A percentile compares a stretch with the other conserved stretches of the same genome.
These are phyloP conservation scores for Blumeriella jaapii DNA, from an alignment of 2,329 filamentous ascomycete species.

Conservation along the genomic window DNA sequence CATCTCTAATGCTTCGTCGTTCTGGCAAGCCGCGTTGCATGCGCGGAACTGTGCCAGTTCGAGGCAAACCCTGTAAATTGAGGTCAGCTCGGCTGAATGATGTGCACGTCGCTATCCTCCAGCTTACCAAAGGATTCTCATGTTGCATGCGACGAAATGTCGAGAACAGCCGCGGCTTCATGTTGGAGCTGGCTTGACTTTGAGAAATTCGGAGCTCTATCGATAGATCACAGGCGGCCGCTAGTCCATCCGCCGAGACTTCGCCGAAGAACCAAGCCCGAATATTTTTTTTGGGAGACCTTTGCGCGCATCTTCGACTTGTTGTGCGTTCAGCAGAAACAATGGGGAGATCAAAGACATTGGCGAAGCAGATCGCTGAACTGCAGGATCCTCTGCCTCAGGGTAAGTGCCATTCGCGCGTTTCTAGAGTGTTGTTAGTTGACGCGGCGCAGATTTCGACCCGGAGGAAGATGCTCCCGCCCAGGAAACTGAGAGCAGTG, in stretches of 20 bases:
- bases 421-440: background rate
- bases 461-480: slow-evolving; percentile 27
- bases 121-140: slow-evolving; percentile 75
- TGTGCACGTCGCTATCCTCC: background rate
- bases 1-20: slow-evolving; percentile 68
- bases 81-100: slow-evolving; percentile 1
- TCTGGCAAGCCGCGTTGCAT: slow-evolving; percentile 74
- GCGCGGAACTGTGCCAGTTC: slow-evolving; percentile 60
- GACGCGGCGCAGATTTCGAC: slow-evolving; percentile 28
- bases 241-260: slow-evolving; percentile 18
- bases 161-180: slow-evolving; percentile 40
- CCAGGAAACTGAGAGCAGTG: slow-evolving; percentile 29
- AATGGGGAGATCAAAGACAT: slow-evolving; percentile 39
- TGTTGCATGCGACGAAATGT: slow-evolving; percentile 46
- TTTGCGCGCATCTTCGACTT: background rate
- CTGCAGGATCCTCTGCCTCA: slow-evolving; percentile 44
- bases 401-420: slow-evolving; percentile 34
- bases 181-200: no score
- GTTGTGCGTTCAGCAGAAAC: slow-evolving; percentile 13
- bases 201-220: slow-evolving; percentile 10
- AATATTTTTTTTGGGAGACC: slow-evolving; percentile 12
- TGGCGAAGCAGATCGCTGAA: slow-evolving; percentile 50
- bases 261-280: slow-evolving; percentile 18
- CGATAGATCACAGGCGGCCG: slow-evolving; percentile 14
- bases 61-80: slow-evolving; percentile 63